Evolutionary conservation across 495 filamentous ascomycete species (phyloP).

Genomic region (Acidiella bohemica): DNA sequence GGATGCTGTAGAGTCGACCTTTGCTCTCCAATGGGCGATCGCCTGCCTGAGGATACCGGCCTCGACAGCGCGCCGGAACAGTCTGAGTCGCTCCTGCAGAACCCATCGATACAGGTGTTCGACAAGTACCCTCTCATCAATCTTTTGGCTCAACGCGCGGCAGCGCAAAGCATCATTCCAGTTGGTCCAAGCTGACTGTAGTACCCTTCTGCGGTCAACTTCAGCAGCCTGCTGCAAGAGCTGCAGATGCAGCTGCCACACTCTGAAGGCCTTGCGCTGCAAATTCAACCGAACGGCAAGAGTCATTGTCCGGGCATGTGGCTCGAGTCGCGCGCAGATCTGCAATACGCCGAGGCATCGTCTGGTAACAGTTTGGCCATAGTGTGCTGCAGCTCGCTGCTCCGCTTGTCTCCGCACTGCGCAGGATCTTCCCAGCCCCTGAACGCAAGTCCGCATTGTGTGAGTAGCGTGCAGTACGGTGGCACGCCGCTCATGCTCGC

Average conservation of each 20-base stretch:
- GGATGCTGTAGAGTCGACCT: constrained; percentile 20
- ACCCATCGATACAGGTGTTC: constrained; percentile 54
- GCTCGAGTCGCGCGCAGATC: constrained; percentile 34
- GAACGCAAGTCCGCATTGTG: no score
- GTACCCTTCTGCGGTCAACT: constrained; percentile 38
- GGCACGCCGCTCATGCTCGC: no score
- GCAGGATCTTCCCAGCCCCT: no score
- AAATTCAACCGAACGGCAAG: constrained; percentile 38
- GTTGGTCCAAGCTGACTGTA: constrained; percentile 45
- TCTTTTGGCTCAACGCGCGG: constrained; percentile 37
- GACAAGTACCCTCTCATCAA: constrained; percentile 45
- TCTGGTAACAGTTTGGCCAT: constrained; percentile 1
- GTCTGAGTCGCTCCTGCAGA: constrained; percentile 38
- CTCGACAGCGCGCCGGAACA: constrained; percentile 42
- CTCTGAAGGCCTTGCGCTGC: constrained; percentile 34
- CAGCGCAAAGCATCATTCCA: constrained; percentile 57
- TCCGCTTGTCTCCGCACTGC: no score
- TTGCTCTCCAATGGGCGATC: constrained; percentile 19
- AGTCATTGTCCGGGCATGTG: constrained; percentile 30
- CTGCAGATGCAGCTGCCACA: constrained; percentile 40
- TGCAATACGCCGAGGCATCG: constrained; percentile 31
- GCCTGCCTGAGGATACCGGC: constrained; percentile 35
- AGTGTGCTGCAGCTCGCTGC: constrained; percentile 1
- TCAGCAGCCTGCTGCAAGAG: constrained; percentile 41
- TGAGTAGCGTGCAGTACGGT: no score